Conservation (phyloP, 2,329 filamentous ascomycete species). For the Ambrosiella xylebori region DNA sequence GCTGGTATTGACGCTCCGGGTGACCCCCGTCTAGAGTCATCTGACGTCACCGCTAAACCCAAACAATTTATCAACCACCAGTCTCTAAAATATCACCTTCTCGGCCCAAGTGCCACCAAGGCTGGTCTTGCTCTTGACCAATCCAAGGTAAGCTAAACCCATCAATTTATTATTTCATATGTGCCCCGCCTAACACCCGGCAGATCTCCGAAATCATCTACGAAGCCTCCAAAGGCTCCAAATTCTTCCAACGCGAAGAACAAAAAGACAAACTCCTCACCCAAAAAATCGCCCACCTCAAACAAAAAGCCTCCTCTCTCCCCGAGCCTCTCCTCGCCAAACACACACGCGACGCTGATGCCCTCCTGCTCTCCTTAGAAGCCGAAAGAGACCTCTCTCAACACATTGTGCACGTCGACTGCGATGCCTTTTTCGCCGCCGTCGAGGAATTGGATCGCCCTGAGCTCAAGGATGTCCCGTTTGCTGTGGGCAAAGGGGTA, state of each 20-base stretch:
- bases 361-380: slow-evolving; percentile 66
- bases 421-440: slow-evolving; percentile 93
- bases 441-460: slow-evolving; percentile 75
- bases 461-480: slow-evolving; percentile 70
- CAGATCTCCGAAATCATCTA: slow-evolving; percentile 92
- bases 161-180: background rate
- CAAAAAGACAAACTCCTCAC: slow-evolving; percentile 66
- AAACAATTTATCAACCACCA: slow-evolving; percentile 20
- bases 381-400: slow-evolving; percentile 64
- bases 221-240: slow-evolving; percentile 87
- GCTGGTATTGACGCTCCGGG: background rate
- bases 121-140: slow-evolving; percentile 93
- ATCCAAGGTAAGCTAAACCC: slow-evolving; percentile 39
- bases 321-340: slow-evolving; percentile 57
- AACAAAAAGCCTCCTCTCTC: slow-evolving; percentile 56
- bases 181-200: background rate
- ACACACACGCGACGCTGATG: slow-evolving; percentile 62
- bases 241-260: slow-evolving; percentile 89
- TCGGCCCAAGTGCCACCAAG: slow-evolving; percentile 85
- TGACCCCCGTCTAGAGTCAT: background rate
- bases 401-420: slow-evolving; percentile 79
- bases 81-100: slow-evolving; percentile 73
- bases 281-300: slow-evolving; percentile 65
- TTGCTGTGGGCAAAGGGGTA: slow-evolving; percentile 65
- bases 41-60: background rate